A percentile compares a stretch with the other conserved stretches of the same genome.
Conservation (phyloP, 352 stramenopile genomes). For the Phytophthora lateralis region DNA sequence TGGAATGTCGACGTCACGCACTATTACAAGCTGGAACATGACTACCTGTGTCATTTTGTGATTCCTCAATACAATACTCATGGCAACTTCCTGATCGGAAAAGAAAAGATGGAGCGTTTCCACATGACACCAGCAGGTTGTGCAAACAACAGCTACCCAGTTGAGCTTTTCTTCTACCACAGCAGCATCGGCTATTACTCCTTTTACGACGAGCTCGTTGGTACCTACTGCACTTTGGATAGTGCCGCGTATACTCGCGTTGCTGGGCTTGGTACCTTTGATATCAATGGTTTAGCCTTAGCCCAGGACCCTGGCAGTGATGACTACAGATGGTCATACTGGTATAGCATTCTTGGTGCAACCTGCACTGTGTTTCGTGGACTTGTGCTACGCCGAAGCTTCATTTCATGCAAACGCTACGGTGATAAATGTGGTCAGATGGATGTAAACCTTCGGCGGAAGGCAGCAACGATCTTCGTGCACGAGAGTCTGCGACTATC, state of each 20-base stretch:
- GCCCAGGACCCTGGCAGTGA: conserved; percentile 1
- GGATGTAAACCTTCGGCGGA: conserved; percentile 2
- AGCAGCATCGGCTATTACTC: conserved; percentile 16
- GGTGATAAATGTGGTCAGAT: background rate
- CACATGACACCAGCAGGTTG: conserved; percentile 2
- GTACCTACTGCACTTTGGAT: conserved; percentile 4
- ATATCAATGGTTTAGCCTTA: conserved; percentile 12
- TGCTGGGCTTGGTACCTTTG: conserved; percentile 8
- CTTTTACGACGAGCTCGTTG: conserved; percentile 11
- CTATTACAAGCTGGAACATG: background rate
- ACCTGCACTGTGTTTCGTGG: background rate
- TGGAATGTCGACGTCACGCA: conserved; percentile 17
- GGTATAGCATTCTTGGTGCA: conserved; percentile 6
- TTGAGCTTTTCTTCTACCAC: conserved; percentile 11
- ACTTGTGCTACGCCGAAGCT: conserved; percentile 1
- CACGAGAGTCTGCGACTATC: conserved; percentile 8
- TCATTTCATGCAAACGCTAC: conserved; percentile 6
- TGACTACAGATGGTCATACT: conserved; percentile 17
- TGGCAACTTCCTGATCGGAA: conserved; percentile 7
- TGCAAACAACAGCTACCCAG: background rate
- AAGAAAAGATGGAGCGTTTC: background rate
- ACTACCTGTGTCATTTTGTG: conserved; percentile 14
- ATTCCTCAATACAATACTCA: conserved; percentile 20
- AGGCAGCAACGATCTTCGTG: conserved; percentile 3
- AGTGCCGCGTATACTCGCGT: conserved; percentile 5